phyloP scores from a whole-genome alignment of 306 rosid genomes.

The Quercus dentata region DNA sequence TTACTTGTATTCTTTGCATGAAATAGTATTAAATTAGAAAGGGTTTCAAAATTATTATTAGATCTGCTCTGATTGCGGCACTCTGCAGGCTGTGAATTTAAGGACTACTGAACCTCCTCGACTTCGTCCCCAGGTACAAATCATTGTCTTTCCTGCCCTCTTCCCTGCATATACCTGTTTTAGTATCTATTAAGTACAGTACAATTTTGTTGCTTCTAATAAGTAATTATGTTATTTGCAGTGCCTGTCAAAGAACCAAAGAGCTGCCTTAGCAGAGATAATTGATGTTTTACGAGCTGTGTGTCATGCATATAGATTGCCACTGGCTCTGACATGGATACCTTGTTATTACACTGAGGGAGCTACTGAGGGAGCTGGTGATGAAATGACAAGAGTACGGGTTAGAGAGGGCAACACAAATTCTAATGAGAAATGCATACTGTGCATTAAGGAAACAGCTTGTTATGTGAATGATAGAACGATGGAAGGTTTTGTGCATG shows the following conservation, averaged over 20 bases:
- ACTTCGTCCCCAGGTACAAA: slow-evolving; percentile 57
- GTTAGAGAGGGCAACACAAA: too few species aligned
- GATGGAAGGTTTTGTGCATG: too few species aligned
- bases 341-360: too few species aligned
- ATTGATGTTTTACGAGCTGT: slow-evolving; percentile 70
- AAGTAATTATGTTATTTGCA: slow-evolving; percentile 29
- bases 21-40: too few species aligned
- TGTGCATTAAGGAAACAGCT: too few species aligned
- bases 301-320: slow-evolving; percentile 86
- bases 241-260: slow-evolving; percentile 60
- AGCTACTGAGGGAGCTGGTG: too few species aligned
- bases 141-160: background rate
- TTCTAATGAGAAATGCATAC: too few species aligned
- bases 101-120: slow-evolving; percentile 50
- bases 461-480: too few species aligned
- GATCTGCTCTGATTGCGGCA: too few species aligned
- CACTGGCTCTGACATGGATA: slow-evolving; percentile 89
- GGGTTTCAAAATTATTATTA: too few species aligned
- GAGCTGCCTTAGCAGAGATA: slow-evolving; percentile 69
- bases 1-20: too few species aligned
- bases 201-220: slow-evolving; percentile 22
- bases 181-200: background rate
- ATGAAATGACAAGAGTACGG: too few species aligned
- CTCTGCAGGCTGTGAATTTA: slow-evolving; percentile 63
- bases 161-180: background rate